phyloP scores from a whole-genome alignment of 331 rosid genomes.

The Quercus phellos region DNA sequence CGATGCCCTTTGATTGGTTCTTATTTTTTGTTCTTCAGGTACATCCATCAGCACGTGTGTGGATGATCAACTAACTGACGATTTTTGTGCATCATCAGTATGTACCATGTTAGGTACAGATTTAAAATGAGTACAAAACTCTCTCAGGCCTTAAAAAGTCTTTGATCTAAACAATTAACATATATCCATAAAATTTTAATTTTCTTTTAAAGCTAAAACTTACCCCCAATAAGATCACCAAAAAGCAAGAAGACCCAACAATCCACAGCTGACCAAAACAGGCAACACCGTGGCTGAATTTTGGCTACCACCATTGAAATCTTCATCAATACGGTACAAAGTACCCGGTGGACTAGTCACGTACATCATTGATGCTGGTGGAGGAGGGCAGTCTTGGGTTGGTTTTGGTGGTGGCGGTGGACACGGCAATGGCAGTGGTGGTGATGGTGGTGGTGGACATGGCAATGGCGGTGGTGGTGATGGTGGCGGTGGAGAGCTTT shows the following conservation, averaged over 20 bases:
- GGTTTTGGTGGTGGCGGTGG: constrained; percentile 45
- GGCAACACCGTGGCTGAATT: constrained; percentile 16
- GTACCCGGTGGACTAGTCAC: constrained; percentile 71
- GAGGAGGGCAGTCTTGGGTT: constrained; percentile 47
- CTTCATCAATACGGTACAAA: constrained; percentile 50
- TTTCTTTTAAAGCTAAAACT: neutral
- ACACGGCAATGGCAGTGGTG: constrained; percentile 10
- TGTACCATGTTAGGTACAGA: constrained; percentile 3
- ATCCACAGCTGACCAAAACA: constrained; percentile 24
- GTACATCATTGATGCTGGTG: constrained; percentile 49
- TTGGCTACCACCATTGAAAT: constrained; percentile 32
- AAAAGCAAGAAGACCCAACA: constrained; percentile 26
- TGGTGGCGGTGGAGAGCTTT: constrained; percentile 7
- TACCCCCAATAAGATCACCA: constrained; percentile 27
- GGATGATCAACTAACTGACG: no score
- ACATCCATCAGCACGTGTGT: no score
- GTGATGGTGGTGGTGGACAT: constrained; percentile 39
- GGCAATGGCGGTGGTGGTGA: constrained; percentile 19
- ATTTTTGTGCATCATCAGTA: neutral
- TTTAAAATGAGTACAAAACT: constrained; percentile 1
- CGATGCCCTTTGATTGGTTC: no score
- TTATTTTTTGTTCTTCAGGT: no score
- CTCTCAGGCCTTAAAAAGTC: no score
- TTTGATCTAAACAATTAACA: no score
- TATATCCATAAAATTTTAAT: constrained; percentile 10